Percentiles rank a stretch among this genome's conserved stretches.
These are phyloP conservation scores for Russula earlei DNA, from an alignment of 768 basidiomycete genomes.

Conservation along the genomic window DNA sequence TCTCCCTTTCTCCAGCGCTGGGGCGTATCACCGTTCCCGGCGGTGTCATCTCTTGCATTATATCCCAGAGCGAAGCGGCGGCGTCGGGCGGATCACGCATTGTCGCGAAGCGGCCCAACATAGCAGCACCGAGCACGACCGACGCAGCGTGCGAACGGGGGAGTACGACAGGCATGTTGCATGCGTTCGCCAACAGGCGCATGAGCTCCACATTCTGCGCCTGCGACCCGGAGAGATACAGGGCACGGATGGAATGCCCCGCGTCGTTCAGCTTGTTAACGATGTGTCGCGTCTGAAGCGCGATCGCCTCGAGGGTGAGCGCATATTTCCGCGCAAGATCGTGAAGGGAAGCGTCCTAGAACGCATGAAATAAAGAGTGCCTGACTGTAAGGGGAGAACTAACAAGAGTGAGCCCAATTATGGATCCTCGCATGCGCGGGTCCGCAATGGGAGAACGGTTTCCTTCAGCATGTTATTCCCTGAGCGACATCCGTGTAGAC, in stretches of 20 bases:
- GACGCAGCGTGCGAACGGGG: slow-evolving; percentile 69
- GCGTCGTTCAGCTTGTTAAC: slow-evolving; percentile 81
- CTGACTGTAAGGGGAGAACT: slow-evolving; percentile 12
- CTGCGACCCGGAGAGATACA: slow-evolving; percentile 93
- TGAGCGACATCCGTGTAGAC: background rate
- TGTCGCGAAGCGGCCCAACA: slow-evolving; percentile 83
- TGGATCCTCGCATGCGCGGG: slow-evolving; percentile 87
- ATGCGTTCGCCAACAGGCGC: slow-evolving; percentile 82
- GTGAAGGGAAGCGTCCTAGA: slow-evolving; percentile 54
- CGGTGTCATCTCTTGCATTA: slow-evolving; percentile 97
- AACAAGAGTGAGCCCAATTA: slow-evolving; percentile 77
- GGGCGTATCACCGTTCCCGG: slow-evolving; percentile 65
- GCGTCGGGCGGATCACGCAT: slow-evolving; percentile 43
- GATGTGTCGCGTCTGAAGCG: slow-evolving; percentile 91
- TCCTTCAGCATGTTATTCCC: slow-evolving; percentile 37
- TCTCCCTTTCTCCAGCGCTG: slow-evolving; percentile 49
- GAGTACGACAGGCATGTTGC: slow-evolving; percentile 72
- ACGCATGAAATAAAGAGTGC: background rate
- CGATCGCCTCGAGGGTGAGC: slow-evolving; percentile 85
- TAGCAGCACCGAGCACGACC: slow-evolving; percentile 88
- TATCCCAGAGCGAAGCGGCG: slow-evolving; percentile 71
- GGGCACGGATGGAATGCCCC: slow-evolving; percentile 71
- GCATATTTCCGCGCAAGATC: slow-evolving; percentile 90
- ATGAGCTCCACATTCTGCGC: slow-evolving; percentile 84
- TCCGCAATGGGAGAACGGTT: slow-evolving; percentile 97